Evolutionary conservation across 768 basidiomycete genomes (phyloP).

Genomic region (Kwoniella mangroviensis): DNA sequence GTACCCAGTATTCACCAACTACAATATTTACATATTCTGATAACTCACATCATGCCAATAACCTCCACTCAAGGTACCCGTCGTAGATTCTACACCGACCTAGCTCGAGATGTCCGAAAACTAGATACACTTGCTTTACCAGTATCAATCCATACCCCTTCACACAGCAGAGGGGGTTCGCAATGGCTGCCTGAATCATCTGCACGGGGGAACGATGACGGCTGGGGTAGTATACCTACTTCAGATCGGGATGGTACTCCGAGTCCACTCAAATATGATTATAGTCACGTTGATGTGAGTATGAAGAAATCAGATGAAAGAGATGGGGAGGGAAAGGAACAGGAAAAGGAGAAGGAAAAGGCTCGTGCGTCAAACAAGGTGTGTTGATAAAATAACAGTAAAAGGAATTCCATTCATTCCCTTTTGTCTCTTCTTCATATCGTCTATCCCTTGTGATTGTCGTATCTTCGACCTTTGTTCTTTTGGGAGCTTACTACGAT

Average conservation of each 20-base stretch:
- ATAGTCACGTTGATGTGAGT: too few relatives aligned
- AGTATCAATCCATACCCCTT: background rate
- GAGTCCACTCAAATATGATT: background rate
- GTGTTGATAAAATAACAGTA: background rate
- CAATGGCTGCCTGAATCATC: too few relatives aligned
- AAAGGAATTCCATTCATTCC: background rate
- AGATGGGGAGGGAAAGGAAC: too few relatives aligned
- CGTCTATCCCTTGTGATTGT: background rate
- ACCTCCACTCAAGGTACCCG: slow-evolving; percentile 10
- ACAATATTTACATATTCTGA: background rate
- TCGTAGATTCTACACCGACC: slow-evolving; percentile 2
- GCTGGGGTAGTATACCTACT: background rate
- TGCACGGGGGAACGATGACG: background rate
- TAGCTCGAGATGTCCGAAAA: slow-evolving; percentile 8
- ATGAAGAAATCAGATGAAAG: too few relatives aligned
- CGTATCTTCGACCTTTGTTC: background rate
- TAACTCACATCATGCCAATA: slow-evolving; percentile 1
- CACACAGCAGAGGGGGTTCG: background rate
- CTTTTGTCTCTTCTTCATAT: background rate
- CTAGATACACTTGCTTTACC: background rate
- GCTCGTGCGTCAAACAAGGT: background rate
- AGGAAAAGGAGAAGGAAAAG: background rate
- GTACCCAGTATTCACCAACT: too few relatives aligned
- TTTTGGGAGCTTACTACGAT: background rate
- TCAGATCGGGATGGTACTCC: background rate